Evolutionary conservation across 805 yeast genomes (phyloP).

Genomic region (Cyberlindnera suaveolens): DNA sequence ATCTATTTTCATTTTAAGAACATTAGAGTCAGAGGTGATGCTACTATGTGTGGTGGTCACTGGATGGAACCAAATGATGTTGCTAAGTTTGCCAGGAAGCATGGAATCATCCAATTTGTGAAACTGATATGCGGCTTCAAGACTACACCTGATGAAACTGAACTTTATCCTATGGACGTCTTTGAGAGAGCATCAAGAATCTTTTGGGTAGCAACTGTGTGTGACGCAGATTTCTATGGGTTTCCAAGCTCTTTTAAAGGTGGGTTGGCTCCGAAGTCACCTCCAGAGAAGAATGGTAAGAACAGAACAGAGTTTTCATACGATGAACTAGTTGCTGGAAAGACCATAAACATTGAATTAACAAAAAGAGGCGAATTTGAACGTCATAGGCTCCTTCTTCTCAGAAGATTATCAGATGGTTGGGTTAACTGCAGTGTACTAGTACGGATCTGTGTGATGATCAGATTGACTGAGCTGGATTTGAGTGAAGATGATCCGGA

Average conservation of each 20-base stretch:
- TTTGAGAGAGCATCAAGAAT: conserved; percentile 3
- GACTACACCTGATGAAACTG: conserved; percentile 10
- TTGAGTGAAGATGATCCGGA: conserved; percentile 23
- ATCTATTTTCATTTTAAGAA: conserved; percentile 10
- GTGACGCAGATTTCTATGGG: conserved; percentile 13
- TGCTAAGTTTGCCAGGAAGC: conserved; percentile 12
- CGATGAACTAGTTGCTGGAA: conserved; percentile 4
- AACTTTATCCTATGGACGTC: conserved; percentile 5
- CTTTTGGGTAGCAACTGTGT: conserved; percentile 12
- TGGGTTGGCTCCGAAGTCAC: conserved; percentile 13
- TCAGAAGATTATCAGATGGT: conserved; percentile 22
- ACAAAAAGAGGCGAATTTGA: conserved; percentile 4
- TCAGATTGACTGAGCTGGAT: conserved; percentile 14
- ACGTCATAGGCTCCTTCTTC: conserved; percentile 1
- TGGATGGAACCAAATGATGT: conserved; percentile 20
- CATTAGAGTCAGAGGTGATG: conserved; percentile 15
- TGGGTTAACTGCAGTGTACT: conserved; percentile 19
- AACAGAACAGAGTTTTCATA: not conserved
- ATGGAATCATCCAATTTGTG: conserved; percentile 11
- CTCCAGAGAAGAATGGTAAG: conserved; percentile 1
- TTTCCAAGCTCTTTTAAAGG: conserved; percentile 16
- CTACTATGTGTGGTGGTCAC: conserved; percentile 25
- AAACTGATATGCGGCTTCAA: conserved; percentile 16
- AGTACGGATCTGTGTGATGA: conserved; percentile 12
- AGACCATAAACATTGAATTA: conserved; percentile 4